Percentiles rank a stretch among this genome's conserved stretches.
Conservation (phyloP, 2,329 filamentous ascomycete genomes). For the Dothistroma septosporum region DNA sequence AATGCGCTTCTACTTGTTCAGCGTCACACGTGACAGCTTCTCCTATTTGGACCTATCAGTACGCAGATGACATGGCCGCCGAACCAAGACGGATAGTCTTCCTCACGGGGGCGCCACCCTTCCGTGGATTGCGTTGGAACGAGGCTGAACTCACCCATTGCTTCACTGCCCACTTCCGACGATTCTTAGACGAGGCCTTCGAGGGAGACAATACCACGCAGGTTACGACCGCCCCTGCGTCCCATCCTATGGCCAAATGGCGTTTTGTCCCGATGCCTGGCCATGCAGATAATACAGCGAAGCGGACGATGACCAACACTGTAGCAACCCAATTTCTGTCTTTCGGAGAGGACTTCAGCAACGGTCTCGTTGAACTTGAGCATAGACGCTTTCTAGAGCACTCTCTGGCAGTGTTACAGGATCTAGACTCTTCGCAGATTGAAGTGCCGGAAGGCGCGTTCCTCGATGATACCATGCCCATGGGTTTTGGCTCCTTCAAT, state of each 20-base stretch:
- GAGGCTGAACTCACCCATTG: slow-evolving; percentile 47
- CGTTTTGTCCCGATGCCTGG: slow-evolving; percentile 17
- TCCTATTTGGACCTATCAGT: too few relatives aligned
- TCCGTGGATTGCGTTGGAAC: slow-evolving; percentile 53
- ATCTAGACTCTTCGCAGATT: slow-evolving; percentile 60
- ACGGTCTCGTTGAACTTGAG: slow-evolving; percentile 19
- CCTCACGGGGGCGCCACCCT: slow-evolving; percentile 59
- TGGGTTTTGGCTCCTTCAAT: slow-evolving; percentile 38
- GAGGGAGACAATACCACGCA: slow-evolving; percentile 8
- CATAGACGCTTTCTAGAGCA: slow-evolving; percentile 69
- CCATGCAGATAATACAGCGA: background rate
- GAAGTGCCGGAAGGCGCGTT: slow-evolving; percentile 23
- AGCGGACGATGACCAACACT: background rate
- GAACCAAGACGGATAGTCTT: slow-evolving; percentile 39
- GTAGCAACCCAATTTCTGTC: slow-evolving; percentile 30
- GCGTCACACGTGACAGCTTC: background rate
- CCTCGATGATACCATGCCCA: slow-evolving; percentile 34
- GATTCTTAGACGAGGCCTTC: slow-evolving; percentile 19
- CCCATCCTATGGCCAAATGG: slow-evolving; percentile 26
- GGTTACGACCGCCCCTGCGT: slow-evolving; percentile 2
- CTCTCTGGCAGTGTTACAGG: slow-evolving; percentile 67
- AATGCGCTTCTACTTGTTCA: background rate
- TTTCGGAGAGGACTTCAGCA: slow-evolving; percentile 14
- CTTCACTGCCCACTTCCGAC: slow-evolving; percentile 35
- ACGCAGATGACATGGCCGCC: background rate